Base-by-base conservation (phyloP, 2,329 filamentous ascomycete genomes). In the Aspergillus tubingensis region DNA sequence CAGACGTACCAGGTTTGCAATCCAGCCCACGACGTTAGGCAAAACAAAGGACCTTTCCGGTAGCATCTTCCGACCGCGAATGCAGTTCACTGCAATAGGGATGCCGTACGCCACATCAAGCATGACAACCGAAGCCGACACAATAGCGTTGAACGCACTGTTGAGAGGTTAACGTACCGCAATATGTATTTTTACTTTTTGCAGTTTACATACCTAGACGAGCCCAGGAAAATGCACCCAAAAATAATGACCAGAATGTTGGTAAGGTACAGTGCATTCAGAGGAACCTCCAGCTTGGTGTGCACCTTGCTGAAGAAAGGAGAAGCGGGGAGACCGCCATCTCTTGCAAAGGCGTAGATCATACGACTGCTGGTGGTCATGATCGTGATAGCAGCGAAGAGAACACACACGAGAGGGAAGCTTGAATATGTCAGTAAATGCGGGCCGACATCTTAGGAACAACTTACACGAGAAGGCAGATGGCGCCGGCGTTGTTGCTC, bases 61-160 rank as follows among this genome's bases (percentile, higher is more conserved):
- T 6, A 91, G 77, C 79, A 86, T 86, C 53, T 80, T 85, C 7
- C 89, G 83, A 7, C 89, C 88, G 1, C 87, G 85, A 2, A 90
- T 72, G 59, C 86, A 83, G 67, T 92, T 91, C 65, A 92, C 86
- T 0, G 84, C 80, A 50, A 91, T 85, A 0, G 90, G 91, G 41
- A 93, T 90, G 5, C 85, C 90, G 66, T 93, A 93, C 2, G 88
- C 88, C 5, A 92, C 77, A 6, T 88, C 86, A 0, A 93, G 81
- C 1, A 89, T 85, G 7, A 92, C 88, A 0, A 92, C 89, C 0
- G 88, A 89, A 0, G 88, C 85, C 0, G 88, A 86, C 1, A 89
- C 82, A 66, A 91, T 89, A 13, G 88, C 88, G 44, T 88, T 90
- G 75, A 91, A 91, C 0, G 89, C 88, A 61, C 83, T 85, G 52